Base-by-base conservation (phyloP, 345 rosid genomes). In the Salix koriyanagi region DNA sequence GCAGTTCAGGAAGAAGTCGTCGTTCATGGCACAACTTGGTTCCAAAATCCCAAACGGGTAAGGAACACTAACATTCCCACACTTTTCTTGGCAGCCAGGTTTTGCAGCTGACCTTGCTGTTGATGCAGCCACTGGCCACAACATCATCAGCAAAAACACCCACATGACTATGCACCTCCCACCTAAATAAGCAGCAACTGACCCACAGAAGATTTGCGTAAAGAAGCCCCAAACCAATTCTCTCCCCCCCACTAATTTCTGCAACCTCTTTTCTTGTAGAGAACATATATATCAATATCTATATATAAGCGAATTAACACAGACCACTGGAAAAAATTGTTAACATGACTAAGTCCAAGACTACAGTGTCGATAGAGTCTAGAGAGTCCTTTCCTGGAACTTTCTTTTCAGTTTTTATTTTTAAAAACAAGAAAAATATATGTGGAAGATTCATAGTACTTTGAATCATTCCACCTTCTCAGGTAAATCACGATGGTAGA, bases 1-100 rank as follows among this genome's bases (percentile, higher is more conserved):
- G 36, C 36, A 34, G 36, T 34, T 34, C 0, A 34, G 36, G 36
- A 34, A 34, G 36, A 84, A 84, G 42, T 2, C 0, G 0, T 7
- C 0, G 23, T 70, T 61, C 18, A 68, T 37, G 64, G 84, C 79
- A 19, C 86, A 81, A 0, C 26, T 37, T 5, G 4, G 21, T 14
- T 72, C 41, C 0, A 15, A 65, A 26, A 68, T 46, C 11, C 86
- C 84, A 48, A 75, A 84, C 0, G 84, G 86, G 77, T 78, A 80
- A 16, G 84, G 80, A 68, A 78, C 78, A 30, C 19, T 39, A 18
- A 84, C 66, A 67, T 78, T 19, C 10, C 84, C 82, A 34, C 86
- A 84, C 23, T 5, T 75, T 0, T 69, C 48, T 3, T 11, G 44
- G 77, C 84, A 84, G 36, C 14, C 69, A 2, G 37, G 1, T 30